Evolutionary conservation across 345 rosid species (phyloP).

Genomic region (Lepidium sativum): DNA sequence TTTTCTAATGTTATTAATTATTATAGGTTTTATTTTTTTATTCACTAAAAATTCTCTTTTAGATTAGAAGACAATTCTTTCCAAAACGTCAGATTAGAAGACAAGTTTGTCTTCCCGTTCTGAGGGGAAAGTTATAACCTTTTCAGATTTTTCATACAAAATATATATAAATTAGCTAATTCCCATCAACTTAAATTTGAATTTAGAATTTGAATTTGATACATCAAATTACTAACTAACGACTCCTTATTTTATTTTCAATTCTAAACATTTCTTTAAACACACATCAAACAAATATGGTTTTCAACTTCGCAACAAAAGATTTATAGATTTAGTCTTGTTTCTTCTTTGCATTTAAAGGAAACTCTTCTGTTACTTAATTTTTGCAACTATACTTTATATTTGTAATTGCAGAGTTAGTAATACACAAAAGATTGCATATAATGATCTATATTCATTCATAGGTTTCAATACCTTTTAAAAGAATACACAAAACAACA

Average conservation of each 20-base stretch:
- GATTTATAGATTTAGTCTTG: no score
- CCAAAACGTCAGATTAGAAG: constrained; percentile 1
- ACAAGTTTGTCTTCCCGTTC: constrained; percentile 22
- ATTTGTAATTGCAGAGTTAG: no score
- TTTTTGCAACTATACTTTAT: no score
- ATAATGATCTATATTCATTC: no score
- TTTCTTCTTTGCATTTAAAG: no score
- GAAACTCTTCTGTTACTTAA: no score
- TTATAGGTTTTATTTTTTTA: not conserved
- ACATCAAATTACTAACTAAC: not conserved
- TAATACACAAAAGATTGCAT: no score
- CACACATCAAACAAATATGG: not conserved
- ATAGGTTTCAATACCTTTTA: no score
- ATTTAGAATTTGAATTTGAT: constrained; percentile 4
- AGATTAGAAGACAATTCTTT: constrained; percentile 9
- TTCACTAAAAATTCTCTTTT: not conserved
- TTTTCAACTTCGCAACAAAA: not conserved
- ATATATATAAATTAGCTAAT: not conserved
- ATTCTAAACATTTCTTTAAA: not conserved
- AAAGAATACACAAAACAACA: no score
- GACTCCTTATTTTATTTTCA: not conserved
- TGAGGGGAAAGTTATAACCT: constrained; percentile 19
- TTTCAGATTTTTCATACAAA: constrained; percentile 1
- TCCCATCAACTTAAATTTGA: constrained; percentile 6
- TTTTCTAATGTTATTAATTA: constrained; percentile 1